Evolutionary conservation across 768 basidiomycete genomes (phyloP), one percentile per base, ranked within the genome.

Genomic region (Agaricus bisporus): DNA sequence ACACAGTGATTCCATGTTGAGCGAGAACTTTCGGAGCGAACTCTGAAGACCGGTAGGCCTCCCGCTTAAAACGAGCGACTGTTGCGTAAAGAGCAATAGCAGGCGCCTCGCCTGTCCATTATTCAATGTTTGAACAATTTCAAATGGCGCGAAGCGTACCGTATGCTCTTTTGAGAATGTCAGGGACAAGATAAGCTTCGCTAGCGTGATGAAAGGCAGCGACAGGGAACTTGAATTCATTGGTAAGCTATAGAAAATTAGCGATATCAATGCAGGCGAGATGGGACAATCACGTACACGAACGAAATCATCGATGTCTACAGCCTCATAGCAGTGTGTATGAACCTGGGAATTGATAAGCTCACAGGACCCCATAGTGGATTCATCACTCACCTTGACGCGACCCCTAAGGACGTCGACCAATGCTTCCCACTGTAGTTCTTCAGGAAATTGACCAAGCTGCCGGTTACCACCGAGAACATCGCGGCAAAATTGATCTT

Each of bases 111-210:
- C 90, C 90, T 79, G 58, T 8, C 41, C 28, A 10, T 52, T 36
- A 48, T 9, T 39, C 10, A 48, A 25, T 43, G 17, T 46, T 9
- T 51, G 5, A 14, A 17, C 20, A 5, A 1, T 18, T 26, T n/a
- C 28, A 41, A 48, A 26, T 44, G 60, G 60, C 79, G 59, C 35
- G 26, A 39, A 3, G 65, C 43, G 12, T 48, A 77, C 78, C 89
- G 61, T 77, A 89, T 43, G 81, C 78, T 59, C 77, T 74, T 66
- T 86, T 89, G 57, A 95, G 70, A 5, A 87, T 65, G 42, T 86
- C 83, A 1, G 91, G 88, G 18, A 93, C 85, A 10, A 93, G 79
- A 61, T 87, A 94, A 0, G 90, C 85, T 60, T 93, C 89, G 54
- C 82, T 82, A 1, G 91, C 90, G 57, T 85, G 82, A 60, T 91